Percentiles rank a stretch among this genome's conserved stretches.
phyloP scores from a whole-genome alignment of 2,329 filamentous ascomycete genomes.

The Xylariaceae sp. region DNA sequence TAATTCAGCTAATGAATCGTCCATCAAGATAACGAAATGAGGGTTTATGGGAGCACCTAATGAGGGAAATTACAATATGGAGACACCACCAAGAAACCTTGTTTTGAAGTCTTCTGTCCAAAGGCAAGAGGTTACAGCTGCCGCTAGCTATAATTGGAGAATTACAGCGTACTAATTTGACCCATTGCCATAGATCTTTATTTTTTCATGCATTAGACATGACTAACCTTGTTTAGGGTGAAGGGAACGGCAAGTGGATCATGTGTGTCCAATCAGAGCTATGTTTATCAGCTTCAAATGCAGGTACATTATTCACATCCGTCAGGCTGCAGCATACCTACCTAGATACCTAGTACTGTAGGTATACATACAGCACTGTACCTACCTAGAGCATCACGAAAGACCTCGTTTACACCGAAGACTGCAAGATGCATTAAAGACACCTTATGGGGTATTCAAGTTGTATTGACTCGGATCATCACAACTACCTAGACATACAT shows the following conservation, averaged over 20 bases:
- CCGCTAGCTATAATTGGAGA: conserved; percentile 16
- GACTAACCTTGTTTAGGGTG: conserved; percentile 15
- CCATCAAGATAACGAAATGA: conserved; percentile 13
- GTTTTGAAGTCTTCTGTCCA: conserved; percentile 7
- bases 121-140: no score
- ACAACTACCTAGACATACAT: no score
- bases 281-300: conserved; percentile 12
- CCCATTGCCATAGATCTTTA: not conserved
- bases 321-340: conserved; percentile 2
- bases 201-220: conserved; percentile 21
- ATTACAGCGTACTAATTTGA: not conserved
- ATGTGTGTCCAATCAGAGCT: conserved; percentile 9
- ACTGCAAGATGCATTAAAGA: not conserved
- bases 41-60: conserved; percentile 2
- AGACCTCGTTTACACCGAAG: conserved; percentile 16
- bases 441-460: no score
- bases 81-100: conserved; percentile 12
- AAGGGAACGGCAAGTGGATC: conserved; percentile 14
- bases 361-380: not conserved
- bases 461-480: no score
- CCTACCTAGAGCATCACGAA: conserved; percentile 4
- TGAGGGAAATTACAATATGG: conserved; percentile 27
- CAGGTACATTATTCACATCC: conserved; percentile 22
- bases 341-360: not conserved
- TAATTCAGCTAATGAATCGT: no score